Base-by-base conservation (phyloP, 2,329 filamentous ascomycete genomes). In the Trichophaea hybrida region DNA sequence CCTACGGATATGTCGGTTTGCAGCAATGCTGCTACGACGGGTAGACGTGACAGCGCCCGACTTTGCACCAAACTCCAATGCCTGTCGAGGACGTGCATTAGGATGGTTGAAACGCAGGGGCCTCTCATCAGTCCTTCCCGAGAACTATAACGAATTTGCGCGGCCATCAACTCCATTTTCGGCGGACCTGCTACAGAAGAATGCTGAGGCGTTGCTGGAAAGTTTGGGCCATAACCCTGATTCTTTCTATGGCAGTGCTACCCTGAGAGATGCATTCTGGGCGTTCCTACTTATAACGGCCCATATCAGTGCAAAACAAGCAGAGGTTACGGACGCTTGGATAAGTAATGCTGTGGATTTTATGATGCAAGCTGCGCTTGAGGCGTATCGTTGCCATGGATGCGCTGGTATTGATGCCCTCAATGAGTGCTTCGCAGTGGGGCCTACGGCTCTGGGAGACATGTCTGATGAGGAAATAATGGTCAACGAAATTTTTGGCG, bases 391-490 rank as follows among this genome's bases (percentile, higher is more conserved):
- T 40, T 61, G 59, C 32, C 59, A 65, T 49, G 62, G 62, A 5
- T 54, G 62, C 10, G 57, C 54, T 12, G 55, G 55, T 12, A 17
- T 63, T 6, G 60, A 64, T 49, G 62, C 58, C 6, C 15, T 64
- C 34, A 65, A 65, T 34, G 62, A 64, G 50, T 64, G 62, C 58
- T 65, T 65, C 57, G 44, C 62, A 5, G 64, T 59, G 54, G 64
- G 64, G 7, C 52, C 60, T 17, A 65, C 61, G 13, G 44, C 55
- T n/a, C 56, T 61, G 48, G 48, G 55, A 17, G 44, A 57, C 2
- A 37, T 57, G 24, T 32, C 31, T 6, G 60, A 60, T 12, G 17
- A 55, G 10, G 63, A 65, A 35, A 57, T 60, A 7, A 43, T 57
- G 31, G 57, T 65, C 17, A 65, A 65, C 48, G 63, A 65, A 40